Base-by-base conservation (phyloP, 2,329 filamentous ascomycete genomes). In the Colletotrichum tropicale region DNA sequence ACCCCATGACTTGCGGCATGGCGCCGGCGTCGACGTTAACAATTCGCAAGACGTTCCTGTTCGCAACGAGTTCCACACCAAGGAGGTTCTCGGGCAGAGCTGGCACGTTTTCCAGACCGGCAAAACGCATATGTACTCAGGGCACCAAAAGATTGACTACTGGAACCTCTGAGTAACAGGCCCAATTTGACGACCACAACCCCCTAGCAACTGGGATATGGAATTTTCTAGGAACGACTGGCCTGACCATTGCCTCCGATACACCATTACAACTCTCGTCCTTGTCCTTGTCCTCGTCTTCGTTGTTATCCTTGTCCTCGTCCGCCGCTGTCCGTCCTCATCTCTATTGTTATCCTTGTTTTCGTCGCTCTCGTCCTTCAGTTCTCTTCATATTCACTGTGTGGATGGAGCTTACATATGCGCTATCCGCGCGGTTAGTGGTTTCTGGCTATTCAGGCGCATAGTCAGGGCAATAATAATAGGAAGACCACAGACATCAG, bases 391-490 rank as follows among this genome's bases (percentile, higher is more conserved):
- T 38, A 38, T 0, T 38, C 8, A 9, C 5, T 16, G 8, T 18
- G 16, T 2, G 36, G 16, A 38, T 16, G 34, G 16, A 38, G 15
- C 34, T 38, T 38, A 16, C 3, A 36, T 36, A 3, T 36, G 34
- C 34, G 34, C 34, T 7, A 36, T 38, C 34, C 34, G 7, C 34
- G 15, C 34, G 5, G 34, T 38, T 15, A 38, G 34, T 16, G 34
- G 2, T 8, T 16, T 5, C 5, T 6, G 9, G 38, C 38, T n/a
- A 10, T 43, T n/a, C 5, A 5, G 38, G 38, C 38, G 8, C 38
- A n/a, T n/a, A 0, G 1, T n/a, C 0, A 43, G 1, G 0, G 18
- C 5, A 43, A 43, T 43, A 12, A 43, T 5, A 18, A 1, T 5
- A 43, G 36, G 8, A 0, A 18, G 0, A 38, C 36, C 15, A 38